Conservation (phyloP, 73 alveolate genomes). For the Blepharisma japonicum region DNA sequence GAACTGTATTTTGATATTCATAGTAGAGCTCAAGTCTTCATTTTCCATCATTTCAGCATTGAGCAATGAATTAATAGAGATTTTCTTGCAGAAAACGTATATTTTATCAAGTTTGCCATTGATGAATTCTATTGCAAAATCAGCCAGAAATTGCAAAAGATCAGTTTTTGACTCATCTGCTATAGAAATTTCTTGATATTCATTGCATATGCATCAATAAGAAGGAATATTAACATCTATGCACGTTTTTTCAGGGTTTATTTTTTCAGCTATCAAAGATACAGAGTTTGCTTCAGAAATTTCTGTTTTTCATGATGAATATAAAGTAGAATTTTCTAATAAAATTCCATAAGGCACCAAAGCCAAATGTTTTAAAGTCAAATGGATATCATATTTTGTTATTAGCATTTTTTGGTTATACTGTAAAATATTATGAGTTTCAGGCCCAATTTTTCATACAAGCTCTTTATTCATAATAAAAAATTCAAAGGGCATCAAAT, state of each 20-base stretch:
- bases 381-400: not conserved
- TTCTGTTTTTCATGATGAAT: not conserved
- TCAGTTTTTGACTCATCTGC: not conserved
- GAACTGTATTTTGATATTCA: too few species aligned
- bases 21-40: too few species aligned
- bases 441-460: not conserved
- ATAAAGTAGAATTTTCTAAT: not conserved
- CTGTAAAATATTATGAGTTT: not conserved
- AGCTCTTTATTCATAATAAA: not conserved
- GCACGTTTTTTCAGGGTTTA: not conserved
- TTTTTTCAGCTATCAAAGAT: not conserved
- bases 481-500: not conserved
- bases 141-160: not conserved
- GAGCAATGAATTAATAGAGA: too few species aligned
- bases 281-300: not conserved
- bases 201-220: not conserved
- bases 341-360: not conserved
- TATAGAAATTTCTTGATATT: not conserved
- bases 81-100: too few species aligned
- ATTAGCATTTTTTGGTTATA: not conserved
- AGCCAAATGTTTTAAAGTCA: slow-evolving; percentile 1
- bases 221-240: slow-evolving; percentile 1
- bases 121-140: not conserved
- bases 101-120: not conserved
- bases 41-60: too few species aligned